Conservation (phyloP, 2,329 filamentous ascomycete species). For the Ascochyta pisi region DNA sequence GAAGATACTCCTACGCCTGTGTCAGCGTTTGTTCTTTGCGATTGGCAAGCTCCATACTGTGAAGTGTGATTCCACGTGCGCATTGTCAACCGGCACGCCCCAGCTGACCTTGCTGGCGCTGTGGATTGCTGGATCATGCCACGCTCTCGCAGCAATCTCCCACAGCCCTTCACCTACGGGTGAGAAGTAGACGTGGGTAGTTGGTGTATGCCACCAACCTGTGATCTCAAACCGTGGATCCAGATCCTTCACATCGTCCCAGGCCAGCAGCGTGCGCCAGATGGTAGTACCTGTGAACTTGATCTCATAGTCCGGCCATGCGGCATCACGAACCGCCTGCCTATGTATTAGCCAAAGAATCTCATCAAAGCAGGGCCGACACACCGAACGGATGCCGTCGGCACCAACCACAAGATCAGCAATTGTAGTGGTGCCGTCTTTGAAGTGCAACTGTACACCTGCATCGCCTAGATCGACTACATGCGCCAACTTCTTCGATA, state of each 20-base stretch:
- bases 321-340: constrained; percentile 52
- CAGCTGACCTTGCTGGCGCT: constrained; percentile 45
- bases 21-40: neutral
- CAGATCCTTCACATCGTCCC: constrained; percentile 36
- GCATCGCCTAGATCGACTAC: constrained; percentile 49
- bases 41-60: constrained; percentile 18
- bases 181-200: constrained; percentile 51
- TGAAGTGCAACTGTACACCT: constrained; percentile 49
- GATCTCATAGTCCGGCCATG: constrained; percentile 54
- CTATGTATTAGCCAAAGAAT: constrained; percentile 1
- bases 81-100: constrained; percentile 49
- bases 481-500: constrained; percentile 54
- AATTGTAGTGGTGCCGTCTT: constrained; percentile 51
- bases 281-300: constrained; percentile 59
- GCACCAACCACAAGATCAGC: constrained; percentile 60
- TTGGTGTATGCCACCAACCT: constrained; percentile 55
- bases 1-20: constrained; percentile 49
- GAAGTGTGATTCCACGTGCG: constrained; percentile 50
- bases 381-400: constrained; percentile 54
- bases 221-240: constrained; percentile 45
- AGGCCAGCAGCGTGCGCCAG: constrained; percentile 55
- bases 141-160: constrained; percentile 51
- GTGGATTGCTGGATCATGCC: constrained; percentile 40
- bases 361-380: constrained; percentile 42
- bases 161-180: constrained; percentile 47